phyloP scores from a whole-genome alignment of 805 yeast species.

The Yarrowia deformans region DNA sequence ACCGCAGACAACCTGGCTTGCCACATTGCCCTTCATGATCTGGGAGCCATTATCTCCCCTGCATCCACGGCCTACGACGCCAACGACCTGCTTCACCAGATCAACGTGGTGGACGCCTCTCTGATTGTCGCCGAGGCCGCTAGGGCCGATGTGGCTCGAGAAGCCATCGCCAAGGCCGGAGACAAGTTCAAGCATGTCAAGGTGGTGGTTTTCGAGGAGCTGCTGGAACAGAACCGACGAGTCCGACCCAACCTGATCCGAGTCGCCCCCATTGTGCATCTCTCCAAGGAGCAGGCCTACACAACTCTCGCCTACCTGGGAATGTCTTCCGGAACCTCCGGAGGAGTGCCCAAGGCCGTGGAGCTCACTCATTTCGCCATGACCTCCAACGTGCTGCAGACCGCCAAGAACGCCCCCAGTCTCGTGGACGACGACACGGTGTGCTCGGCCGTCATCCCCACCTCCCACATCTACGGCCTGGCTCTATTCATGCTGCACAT shows the following conservation, averaged over 20 bases:
- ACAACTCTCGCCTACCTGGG: constrained; percentile 47
- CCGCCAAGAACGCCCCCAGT: constrained; percentile 50
- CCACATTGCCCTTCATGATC: constrained; percentile 25
- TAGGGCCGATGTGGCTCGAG: constrained; percentile 21
- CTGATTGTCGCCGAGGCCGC: constrained; percentile 20
- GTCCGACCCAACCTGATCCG: constrained; percentile 30
- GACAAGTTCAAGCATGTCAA: constrained; percentile 45
- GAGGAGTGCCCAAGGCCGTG: constrained; percentile 78
- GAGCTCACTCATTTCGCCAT: constrained; percentile 66
- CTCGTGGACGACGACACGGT: constrained; percentile 56
- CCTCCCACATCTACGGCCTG: constrained; percentile 51
- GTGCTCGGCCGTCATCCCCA: constrained; percentile 45
- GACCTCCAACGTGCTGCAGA: constrained; percentile 50
- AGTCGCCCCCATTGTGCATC: constrained; percentile 23
- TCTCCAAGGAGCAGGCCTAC: constrained; percentile 11
- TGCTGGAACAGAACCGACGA: constrained; percentile 25
- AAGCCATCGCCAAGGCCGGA: constrained; percentile 56
- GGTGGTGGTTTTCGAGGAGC: constrained; percentile 32
- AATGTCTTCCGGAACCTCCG: constrained; percentile 50
- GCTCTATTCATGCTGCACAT: constrained; percentile 45
- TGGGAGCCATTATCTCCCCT: constrained; percentile 31
- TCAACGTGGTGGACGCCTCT: constrained; percentile 40
- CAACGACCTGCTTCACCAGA: constrained; percentile 28
- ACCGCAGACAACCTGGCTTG: constrained; percentile 26
- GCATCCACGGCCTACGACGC: constrained; percentile 36